Base-by-base conservation (phyloP, 2,329 filamentous ascomycete species). In the Paraphaeosphaeria sporulosa region DNA sequence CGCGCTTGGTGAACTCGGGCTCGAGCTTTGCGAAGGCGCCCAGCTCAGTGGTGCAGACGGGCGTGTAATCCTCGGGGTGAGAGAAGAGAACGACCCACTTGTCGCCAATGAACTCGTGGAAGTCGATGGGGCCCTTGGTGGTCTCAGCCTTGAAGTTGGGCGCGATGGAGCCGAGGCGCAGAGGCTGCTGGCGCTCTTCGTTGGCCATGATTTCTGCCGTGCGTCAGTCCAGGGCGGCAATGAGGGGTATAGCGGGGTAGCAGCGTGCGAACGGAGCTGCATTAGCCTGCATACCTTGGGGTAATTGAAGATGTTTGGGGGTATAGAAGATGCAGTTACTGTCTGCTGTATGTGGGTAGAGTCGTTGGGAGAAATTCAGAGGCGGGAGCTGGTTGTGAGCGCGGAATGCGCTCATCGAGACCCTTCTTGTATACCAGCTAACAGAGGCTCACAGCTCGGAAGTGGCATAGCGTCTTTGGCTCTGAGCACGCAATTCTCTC, bases 11-110 rank as follows among this genome's bases (percentile, higher is more conserved):
- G 80, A 89, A 88, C 76, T 88, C 86, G 19, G 85, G 85, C 79
- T 88, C 85, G 66, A 88, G 83, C 77, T 87, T 87, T 43, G 86
- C 85, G 73, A 88, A 88, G 38, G 86, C 86, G 62, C 86, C 86
- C 52, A 88, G 82, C 79, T 88, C 86, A 54, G 86, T 89, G 59
- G 86, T 88, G 82, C 86, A 86, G 64, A 86, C 84, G 51, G 84
- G 84, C 8, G 84, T 86, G 79, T 84, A 86, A 75, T 84, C 82
- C 69, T 84, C 88, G 46, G 89, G 88, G 80, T 91, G 88, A 47
- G 88, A 90, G 84, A 91, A 91, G 67, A 91, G 84, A 64, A 91
- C 83, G 62, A 88, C 86, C 88, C 88, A 91, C 69, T 84, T 87
- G 81, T 89, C 83, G 71, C 87, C 88, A 67, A 90, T 89, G 82